A percentile compares a stretch with the other conserved stretches of the same genome.
Evolutionary conservation across 441 rosid genomes (phyloP).

Genomic region (Euphorbia schlechtendalii): DNA sequence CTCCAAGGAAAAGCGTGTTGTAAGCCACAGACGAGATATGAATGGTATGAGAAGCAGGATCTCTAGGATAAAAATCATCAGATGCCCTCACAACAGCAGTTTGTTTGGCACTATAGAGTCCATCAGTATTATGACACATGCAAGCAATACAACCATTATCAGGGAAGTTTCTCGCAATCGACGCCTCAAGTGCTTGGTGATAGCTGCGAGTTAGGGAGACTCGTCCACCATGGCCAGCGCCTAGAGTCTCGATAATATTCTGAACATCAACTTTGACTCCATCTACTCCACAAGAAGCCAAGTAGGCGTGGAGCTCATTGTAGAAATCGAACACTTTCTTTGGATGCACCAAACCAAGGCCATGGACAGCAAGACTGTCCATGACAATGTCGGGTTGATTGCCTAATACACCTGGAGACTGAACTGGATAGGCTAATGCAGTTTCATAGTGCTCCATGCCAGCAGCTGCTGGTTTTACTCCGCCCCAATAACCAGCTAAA

Average conservation of each 20-base stretch:
- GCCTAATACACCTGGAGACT: slow-evolving; percentile 77
- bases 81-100: slow-evolving; percentile 83
- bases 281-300: slow-evolving; percentile 87
- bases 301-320: slow-evolving; percentile 83
- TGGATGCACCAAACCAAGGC: slow-evolving; percentile 84
- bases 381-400: slow-evolving; percentile 87
- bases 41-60: slow-evolving; percentile 90
- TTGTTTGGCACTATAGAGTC: slow-evolving; percentile 73
- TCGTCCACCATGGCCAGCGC: slow-evolving; percentile 89
- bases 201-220: slow-evolving; percentile 84
- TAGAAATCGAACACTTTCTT: slow-evolving; percentile 81
- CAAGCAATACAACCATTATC: slow-evolving; percentile 90
- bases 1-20: slow-evolving; percentile 83
- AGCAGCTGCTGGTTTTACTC: slow-evolving; percentile 79
- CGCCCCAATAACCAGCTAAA: slow-evolving; percentile 94
- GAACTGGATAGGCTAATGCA: slow-evolving; percentile 75
- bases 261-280: slow-evolving; percentile 94
- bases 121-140: slow-evolving; percentile 94
- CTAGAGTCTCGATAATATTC: slow-evolving; percentile 86
- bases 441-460: slow-evolving; percentile 93
- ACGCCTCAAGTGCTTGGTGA: slow-evolving; percentile 78
- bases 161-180: slow-evolving; percentile 59
- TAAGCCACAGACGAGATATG: slow-evolving; percentile 90
- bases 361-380: slow-evolving; percentile 80
- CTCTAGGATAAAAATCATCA: slow-evolving; percentile 80